Conservation (phyloP, 108 stramenopile genomes). For the Cyclotella cryptica region DNA sequence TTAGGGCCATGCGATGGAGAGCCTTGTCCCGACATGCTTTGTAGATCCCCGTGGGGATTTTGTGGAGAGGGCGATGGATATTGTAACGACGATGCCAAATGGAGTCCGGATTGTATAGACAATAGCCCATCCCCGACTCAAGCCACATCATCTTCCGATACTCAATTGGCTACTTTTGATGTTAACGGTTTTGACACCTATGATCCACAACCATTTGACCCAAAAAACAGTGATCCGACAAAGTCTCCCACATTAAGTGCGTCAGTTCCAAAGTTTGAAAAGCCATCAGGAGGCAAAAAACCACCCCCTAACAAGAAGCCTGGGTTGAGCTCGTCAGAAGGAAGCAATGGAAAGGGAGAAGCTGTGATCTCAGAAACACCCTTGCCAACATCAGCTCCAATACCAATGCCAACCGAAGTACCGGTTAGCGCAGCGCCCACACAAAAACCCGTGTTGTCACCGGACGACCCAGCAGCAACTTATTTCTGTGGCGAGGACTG, state of each 20-base stretch:
- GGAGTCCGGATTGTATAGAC: slow-evolving; percentile 34
- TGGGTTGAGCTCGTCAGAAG: background rate
- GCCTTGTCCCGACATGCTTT: slow-evolving; percentile 36
- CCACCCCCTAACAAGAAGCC: slow-evolving; percentile 38
- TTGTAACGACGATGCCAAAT: slow-evolving; percentile 41
- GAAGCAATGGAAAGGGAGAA: background rate
- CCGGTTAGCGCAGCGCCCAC: slow-evolving; percentile 21
- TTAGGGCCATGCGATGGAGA: slow-evolving; percentile 50
- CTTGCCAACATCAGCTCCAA: background rate
- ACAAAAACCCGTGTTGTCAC: slow-evolving; percentile 22
- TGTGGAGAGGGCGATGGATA: slow-evolving; percentile 45
- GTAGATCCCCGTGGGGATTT: slow-evolving; percentile 44
- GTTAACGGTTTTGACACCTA: background rate
- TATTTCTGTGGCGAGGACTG: slow-evolving; percentile 50
- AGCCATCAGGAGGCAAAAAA: slow-evolving; percentile 46
- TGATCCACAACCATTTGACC: slow-evolving; percentile 2
- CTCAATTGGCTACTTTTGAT: background rate
- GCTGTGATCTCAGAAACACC: background rate
- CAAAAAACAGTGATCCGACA: slow-evolving; percentile 21
- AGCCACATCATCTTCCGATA: background rate
- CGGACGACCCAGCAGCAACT: slow-evolving; percentile 37
- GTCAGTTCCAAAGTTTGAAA: slow-evolving; percentile 19
- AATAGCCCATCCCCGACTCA: slow-evolving; percentile 26
- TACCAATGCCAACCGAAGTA: background rate
- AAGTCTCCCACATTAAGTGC: background rate